phyloP scores from a whole-genome alignment of 2,329 filamentous ascomycete genomes.

The Amylocarpus encephaloides region DNA sequence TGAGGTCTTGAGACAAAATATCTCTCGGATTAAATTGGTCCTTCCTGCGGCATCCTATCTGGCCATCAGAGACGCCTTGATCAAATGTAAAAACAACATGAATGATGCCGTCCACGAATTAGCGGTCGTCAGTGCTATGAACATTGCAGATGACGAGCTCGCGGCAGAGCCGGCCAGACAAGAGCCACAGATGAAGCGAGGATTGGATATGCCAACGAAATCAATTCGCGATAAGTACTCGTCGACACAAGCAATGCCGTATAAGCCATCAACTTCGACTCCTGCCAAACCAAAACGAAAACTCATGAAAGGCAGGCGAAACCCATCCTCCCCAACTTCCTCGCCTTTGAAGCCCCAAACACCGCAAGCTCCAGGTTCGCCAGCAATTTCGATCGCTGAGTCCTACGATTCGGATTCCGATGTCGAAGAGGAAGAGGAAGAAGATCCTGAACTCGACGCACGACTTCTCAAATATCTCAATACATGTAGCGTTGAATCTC shows the following conservation, averaged over 20 bases:
- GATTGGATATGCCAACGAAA: slow-evolving; percentile 46
- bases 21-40: slow-evolving; percentile 45
- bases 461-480: slow-evolving; percentile 79
- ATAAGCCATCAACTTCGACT: slow-evolving; percentile 20
- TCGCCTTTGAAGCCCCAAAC: slow-evolving; percentile 22
- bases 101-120: slow-evolving; percentile 48
- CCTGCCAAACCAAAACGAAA: slow-evolving; percentile 30
- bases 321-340: slow-evolving; percentile 22
- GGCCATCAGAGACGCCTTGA: slow-evolving; percentile 44
- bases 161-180: slow-evolving; percentile 19
- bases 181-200: slow-evolving; percentile 47
- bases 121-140: slow-evolving; percentile 29
- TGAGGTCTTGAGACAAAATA: slow-evolving; percentile 45
- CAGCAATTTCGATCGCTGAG: slow-evolving; percentile 11
- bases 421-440: slow-evolving; percentile 29
- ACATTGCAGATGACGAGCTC: slow-evolving; percentile 33
- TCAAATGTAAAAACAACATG: slow-evolving; percentile 44
- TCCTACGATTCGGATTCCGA: slow-evolving; percentile 31
- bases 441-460: slow-evolving; percentile 40
- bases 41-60: slow-evolving; percentile 40
- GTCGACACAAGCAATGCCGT: slow-evolving; percentile 36
- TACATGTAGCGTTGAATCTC: slow-evolving; percentile 63
- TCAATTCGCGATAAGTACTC: slow-evolving; percentile 55
- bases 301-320: slow-evolving; percentile 30
- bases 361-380: slow-evolving; percentile 9